Conservation (phyloP, 2,329 filamentous ascomycete genomes). For the Ophiocordyceps camponoti-leonardi region DNA sequence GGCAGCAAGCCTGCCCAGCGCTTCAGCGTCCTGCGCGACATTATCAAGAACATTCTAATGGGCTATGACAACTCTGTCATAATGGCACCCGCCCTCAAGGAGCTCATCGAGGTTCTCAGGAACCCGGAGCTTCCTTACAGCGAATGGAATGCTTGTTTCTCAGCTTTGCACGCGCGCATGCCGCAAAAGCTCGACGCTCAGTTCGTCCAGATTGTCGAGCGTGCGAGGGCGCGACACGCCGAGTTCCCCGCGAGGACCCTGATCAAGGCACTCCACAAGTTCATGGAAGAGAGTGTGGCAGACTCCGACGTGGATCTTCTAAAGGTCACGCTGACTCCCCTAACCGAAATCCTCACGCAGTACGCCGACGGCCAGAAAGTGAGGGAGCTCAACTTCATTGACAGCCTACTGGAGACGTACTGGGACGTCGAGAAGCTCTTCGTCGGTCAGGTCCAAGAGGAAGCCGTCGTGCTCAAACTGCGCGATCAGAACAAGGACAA, state of each 20-base stretch:
- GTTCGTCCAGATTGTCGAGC: constrained; percentile 74
- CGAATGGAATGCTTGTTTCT: constrained; percentile 92
- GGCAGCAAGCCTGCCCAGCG: constrained; percentile 85
- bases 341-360: constrained; percentile 59
- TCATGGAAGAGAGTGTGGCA: constrained; percentile 71
- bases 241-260: constrained; percentile 91
- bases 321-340: constrained; percentile 53
- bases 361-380: constrained; percentile 81
- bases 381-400: constrained; percentile 74
- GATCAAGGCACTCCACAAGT: constrained; percentile 68
- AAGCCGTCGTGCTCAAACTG: constrained; percentile 83
- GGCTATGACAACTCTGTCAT: constrained; percentile 97
- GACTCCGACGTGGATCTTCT: constrained; percentile 57
- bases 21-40: constrained; percentile 60
- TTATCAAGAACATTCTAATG: constrained; percentile 72
- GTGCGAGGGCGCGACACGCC: constrained; percentile 54
- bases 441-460: constrained; percentile 73
- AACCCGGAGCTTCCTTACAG: constrained; percentile 85
- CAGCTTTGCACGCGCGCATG: constrained; percentile 93
- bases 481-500: constrained; percentile 96
- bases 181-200: constrained; percentile 76
- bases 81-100: constrained; percentile 73
- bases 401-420: constrained; percentile 64
- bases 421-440: constrained; percentile 74
- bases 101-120: constrained; percentile 78